phyloP scores from a whole-genome alignment of 257 asterid genomes.

The Jaltomata sinuosa region DNA sequence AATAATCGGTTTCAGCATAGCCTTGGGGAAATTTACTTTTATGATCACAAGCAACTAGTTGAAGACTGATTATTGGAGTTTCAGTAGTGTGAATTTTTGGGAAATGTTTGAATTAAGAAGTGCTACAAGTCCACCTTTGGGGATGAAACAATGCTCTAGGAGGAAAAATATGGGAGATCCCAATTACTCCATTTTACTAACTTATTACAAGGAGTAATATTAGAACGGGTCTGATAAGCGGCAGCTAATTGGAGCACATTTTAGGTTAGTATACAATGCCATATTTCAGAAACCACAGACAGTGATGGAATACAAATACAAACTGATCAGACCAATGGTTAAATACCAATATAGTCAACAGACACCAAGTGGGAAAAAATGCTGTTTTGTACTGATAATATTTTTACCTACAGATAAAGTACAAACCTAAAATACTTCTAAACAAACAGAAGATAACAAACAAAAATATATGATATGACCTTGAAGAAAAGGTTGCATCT shows the following conservation, averaged over 20 bases:
- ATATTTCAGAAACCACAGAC: background rate
- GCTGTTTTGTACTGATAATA: background rate
- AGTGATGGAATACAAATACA: background rate
- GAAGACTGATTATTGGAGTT: background rate
- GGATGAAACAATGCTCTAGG: background rate
- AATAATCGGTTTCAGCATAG: background rate
- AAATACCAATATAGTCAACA: background rate
- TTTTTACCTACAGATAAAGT: background rate
- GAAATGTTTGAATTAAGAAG: background rate
- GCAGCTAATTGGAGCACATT: background rate
- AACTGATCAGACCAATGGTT: background rate
- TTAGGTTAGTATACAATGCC: background rate
- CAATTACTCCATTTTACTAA: background rate
- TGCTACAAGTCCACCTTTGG: background rate
- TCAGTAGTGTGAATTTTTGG: background rate
- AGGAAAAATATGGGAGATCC: background rate
- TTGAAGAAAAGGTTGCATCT: slow-evolving; percentile 87
- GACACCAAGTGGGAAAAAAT: background rate
- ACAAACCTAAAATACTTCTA: background rate
- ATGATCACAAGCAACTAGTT: background rate
- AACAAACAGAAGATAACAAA: background rate
- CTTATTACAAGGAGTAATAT: background rate
- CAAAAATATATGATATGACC: slow-evolving; percentile 30
- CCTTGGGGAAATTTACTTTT: background rate
- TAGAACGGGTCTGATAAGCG: background rate